These are phyloP conservation scores for Diaporthe longicolla DNA, from an alignment of 2,329 filamentous ascomycete species.

Conservation along the genomic window DNA sequence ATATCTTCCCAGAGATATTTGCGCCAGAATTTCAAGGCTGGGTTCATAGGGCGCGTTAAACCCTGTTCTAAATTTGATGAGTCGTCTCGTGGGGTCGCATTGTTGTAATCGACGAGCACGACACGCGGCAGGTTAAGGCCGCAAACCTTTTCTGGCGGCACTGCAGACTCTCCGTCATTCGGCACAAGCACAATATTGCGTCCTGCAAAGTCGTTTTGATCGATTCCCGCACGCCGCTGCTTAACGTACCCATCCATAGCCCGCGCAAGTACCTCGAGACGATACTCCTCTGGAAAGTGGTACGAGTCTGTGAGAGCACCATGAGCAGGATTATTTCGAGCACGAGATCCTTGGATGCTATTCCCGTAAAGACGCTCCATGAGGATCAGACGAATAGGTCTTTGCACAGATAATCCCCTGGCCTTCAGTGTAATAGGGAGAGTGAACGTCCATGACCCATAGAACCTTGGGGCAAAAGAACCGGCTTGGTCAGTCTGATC, in stretches of 20 bases:
- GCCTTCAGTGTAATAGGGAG: not conserved
- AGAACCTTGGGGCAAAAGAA: not conserved
- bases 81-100: not conserved
- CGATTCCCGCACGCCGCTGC: not conserved
- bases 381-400: not conserved
- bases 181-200: not conserved
- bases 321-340: not conserved
- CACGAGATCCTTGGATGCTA: not conserved
- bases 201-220: not conserved
- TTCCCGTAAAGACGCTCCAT: not conserved
- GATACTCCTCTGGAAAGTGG: not conserved
- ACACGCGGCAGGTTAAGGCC: not conserved
- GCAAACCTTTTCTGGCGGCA: not conserved
- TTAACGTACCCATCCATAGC: slow-evolving; percentile 6
- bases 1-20: not conserved
- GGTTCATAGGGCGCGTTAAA: not conserved
- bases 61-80: not conserved
- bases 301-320: not conserved
- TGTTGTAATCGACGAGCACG: slow-evolving; percentile 15
- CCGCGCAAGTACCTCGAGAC: slow-evolving; percentile 1
- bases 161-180: not conserved
- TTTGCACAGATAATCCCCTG: not conserved
- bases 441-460: slow-evolving; percentile 2
- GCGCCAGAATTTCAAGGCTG: not conserved
- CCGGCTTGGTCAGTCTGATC: not conserved